Percentiles rank a stretch among this genome's conserved stretches.
phyloP scores from a whole-genome alignment of 2,329 filamentous ascomycete species.

The Cephalotrichum gorgonifer region DNA sequence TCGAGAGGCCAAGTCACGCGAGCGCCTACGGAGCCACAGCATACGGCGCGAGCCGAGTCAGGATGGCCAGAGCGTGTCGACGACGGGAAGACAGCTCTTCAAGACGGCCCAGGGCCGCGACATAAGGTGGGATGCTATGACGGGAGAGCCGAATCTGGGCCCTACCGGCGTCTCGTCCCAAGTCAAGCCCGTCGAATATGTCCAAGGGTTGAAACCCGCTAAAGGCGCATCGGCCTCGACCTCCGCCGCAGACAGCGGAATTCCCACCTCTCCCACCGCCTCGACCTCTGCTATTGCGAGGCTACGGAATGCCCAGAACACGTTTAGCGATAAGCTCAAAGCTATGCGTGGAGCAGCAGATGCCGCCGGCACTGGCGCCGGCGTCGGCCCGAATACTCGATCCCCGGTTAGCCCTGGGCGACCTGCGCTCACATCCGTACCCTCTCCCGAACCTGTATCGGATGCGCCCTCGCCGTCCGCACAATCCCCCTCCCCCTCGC shows the following conservation, averaged over 20 bases:
- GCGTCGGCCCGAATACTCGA: background rate
- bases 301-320: constrained; percentile 12
- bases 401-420: background rate
- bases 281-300: constrained; percentile 8
- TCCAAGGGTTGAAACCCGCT: constrained; percentile 15
- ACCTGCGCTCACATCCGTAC: no score
- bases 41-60: constrained; percentile 8
- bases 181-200: constrained; percentile 42
- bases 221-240: constrained; percentile 15
- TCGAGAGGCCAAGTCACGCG: constrained; percentile 26
- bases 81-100: constrained; percentile 9
- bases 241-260: background rate
- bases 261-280: no score
- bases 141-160: constrained; percentile 53
- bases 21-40: constrained; percentile 16
- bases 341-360: constrained; percentile 19
- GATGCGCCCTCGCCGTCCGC: background rate
- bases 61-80: constrained; percentile 14
- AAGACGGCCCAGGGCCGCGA: constrained; percentile 17
- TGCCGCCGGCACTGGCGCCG: background rate
- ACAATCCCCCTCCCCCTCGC: background rate
- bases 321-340: constrained; percentile 35
- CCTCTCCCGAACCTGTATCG: background rate
- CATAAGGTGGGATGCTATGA: constrained; percentile 54
- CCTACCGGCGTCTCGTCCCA: constrained; percentile 44